Base-by-base conservation (phyloP, 768 basidiomycete species). In the Lactarius deliciosus region DNA sequence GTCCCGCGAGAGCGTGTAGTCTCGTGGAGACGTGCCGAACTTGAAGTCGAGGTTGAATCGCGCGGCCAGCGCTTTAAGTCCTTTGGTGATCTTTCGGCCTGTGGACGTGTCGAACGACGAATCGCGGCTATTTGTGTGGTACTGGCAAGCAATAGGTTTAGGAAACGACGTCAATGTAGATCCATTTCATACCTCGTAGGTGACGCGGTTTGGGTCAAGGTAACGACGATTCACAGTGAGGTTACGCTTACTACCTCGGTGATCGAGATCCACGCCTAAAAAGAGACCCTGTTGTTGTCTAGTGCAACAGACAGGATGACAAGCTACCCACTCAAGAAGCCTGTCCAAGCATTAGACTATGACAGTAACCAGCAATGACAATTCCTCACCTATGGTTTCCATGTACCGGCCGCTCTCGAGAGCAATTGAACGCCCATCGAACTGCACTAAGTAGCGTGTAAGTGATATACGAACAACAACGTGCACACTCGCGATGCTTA, bases 321-420 rank as follows among this genome's bases (percentile, higher is more conserved):
- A 64, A 50, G 20, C 28, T 9, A 76, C 80, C 50, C 71, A 88
- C 90, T 88, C 80, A 90, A 77, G 85, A 86, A 92, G 10, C 88
- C 76, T 75, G 36, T 69, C 64, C 20, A 68, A 68, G n/a, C 16
- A 22, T 45, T 20, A 36, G 43, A 55, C 5, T 7, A 28, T 47
- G 38, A 59, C 15, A 1, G 15, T 30, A 45, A 22, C 6, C 13
- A 47, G n/a, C 5, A 40, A 6, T 10, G 34, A 16, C 57, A 18
- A 13, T 15, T 60, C 72, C 83, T 15, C 58, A 89, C 92, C 93
- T 62, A 96, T 79, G 11, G 94, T 97, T 77, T 97, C 95, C 89
- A 96, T 91, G 74, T 96, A 96, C 28, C 92, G 81, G 20, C 95
- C 91, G 69, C 91, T 89, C 72, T 93, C 91, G 67, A 95, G 74